Conservation (phyloP, 345 rosid species). For the Cochlearia excelsa region DNA sequence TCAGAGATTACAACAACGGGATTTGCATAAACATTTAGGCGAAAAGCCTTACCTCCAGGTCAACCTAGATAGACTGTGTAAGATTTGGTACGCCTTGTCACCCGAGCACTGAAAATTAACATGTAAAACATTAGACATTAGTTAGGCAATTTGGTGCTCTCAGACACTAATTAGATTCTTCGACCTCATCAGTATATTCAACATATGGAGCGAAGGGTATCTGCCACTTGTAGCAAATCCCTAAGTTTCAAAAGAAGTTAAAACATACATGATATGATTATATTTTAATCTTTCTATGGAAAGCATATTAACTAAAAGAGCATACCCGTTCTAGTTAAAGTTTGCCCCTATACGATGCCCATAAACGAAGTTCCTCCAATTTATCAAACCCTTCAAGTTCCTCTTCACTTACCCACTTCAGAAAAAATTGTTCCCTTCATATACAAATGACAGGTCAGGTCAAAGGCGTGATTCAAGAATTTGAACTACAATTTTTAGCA, state of each 20-base stretch:
- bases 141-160: too few relatives aligned
- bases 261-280: too few relatives aligned
- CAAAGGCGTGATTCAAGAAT: constrained; percentile 7
- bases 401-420: constrained; percentile 56
- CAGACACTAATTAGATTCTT: too few relatives aligned
- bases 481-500: constrained; percentile 5
- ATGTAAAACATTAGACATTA: too few relatives aligned
- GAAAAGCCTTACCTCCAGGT: constrained; percentile 66
- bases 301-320: constrained; percentile 14
- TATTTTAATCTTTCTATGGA: not conserved
- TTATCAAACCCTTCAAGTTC: constrained; percentile 57
- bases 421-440: constrained; percentile 95
- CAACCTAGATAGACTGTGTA: constrained; percentile 96
- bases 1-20: constrained; percentile 8
- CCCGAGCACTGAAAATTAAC: constrained; percentile 71
- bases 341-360: constrained; percentile 99
- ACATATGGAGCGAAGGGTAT: too few relatives aligned
- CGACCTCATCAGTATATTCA: too few relatives aligned
- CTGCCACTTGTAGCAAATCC: too few relatives aligned
- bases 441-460: constrained; percentile 39
- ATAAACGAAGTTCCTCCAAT: constrained; percentile 70
- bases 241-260: too few relatives aligned
- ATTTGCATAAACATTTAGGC: constrained; percentile 18
- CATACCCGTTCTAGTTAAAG: constrained; percentile 92
- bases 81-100: constrained; percentile 95